Evolutionary conservation across 2,329 filamentous ascomycete genomes (phyloP).

Genomic region (Alternaria dauci): DNA sequence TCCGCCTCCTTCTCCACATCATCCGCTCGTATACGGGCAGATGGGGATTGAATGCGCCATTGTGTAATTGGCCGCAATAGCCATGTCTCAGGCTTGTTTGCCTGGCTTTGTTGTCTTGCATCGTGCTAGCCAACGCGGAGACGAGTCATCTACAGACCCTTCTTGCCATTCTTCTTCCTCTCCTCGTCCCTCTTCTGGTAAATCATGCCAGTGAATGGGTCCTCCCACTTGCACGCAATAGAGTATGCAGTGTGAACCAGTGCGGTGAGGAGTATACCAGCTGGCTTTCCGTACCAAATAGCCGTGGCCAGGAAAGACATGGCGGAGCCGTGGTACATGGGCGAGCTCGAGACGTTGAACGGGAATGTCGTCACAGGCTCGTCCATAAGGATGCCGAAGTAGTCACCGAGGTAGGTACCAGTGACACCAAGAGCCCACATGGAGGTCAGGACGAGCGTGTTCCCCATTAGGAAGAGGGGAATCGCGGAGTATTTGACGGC

Average conservation of each 20-base stretch:
- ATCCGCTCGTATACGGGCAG: neutral
- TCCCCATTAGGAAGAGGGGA: conserved; percentile 76
- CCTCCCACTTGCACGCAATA: conserved; percentile 84
- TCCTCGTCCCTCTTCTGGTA: conserved; percentile 82
- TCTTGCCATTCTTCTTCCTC: conserved; percentile 50
- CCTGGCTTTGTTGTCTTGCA: neutral
- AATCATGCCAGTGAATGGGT: conserved; percentile 92
- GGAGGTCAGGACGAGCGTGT: conserved; percentile 83
- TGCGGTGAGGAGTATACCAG: conserved; percentile 77
- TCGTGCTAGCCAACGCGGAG: neutral
- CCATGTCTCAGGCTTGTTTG: neutral
- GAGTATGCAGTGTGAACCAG: conserved; percentile 81
- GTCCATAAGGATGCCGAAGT: conserved; percentile 98
- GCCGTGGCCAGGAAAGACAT: conserved; percentile 91
- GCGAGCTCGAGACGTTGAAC: conserved; percentile 88
- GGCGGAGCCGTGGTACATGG: conserved; percentile 97
- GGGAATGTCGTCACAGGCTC: conserved; percentile 92
- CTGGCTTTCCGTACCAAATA: conserved; percentile 84
- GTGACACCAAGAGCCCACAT: conserved; percentile 94
- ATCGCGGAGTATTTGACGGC: conserved; percentile 71
- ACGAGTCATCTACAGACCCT: conserved; percentile 30
- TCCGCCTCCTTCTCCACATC: conserved; percentile 1
- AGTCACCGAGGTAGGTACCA: conserved; percentile 96
- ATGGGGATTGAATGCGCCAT: neutral
- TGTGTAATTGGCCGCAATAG: neutral